Base-by-base conservation (phyloP, 1,284 basidiomycete species). In the Ustilago nuda region DNA sequence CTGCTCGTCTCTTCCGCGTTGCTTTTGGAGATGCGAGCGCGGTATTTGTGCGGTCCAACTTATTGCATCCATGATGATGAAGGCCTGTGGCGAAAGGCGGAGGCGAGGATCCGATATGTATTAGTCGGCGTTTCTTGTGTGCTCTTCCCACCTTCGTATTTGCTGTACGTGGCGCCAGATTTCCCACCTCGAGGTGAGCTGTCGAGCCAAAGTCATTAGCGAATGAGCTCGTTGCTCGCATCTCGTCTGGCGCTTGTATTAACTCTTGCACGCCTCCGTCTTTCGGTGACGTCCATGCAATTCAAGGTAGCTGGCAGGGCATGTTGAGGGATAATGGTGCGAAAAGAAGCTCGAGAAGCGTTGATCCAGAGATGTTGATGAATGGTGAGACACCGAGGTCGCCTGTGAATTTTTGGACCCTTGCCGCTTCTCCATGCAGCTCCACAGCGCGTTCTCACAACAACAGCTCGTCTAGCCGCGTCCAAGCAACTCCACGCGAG, bases 21-120 rank as follows among this genome's bases (percentile, higher is more conserved):
- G 58, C 54, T 35, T 45, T 60, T 7, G 62, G 61, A 9, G 68
- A 61, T 39, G 55, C n/a, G 30, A 59, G 33, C 13, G 48, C 17
- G 9, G 53, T 13, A 12, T 19, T n/a, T 35, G 33, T 17, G 5
- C 46, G 13, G 8, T 53, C 39, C 6, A 41, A 8, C 12, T 19
- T 43, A 5, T 61, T 36, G 17, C 7, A 19, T 54, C 62, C 19
- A 55, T 51, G 23, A 43, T 51, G 23, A 32, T 35, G 62, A 7
- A 56, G 53, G 17, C 54, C 54, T 48, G 68, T 65, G 39, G 61
- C 65, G 54, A 70, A 65, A 9, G 61, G 58, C 27, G 68, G 68
- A 19, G 62, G 68, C 9, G 68, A 70, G 4, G 68, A 65, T 3
- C 68, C 68, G 30, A 70, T 19, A 8, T 56, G 58, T 8, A 70